Percentiles rank a stretch among this genome's conserved stretches.
Evolutionary conservation across 2,329 filamentous ascomycete species (phyloP).

Genomic region (Botryotinia convoluta): DNA sequence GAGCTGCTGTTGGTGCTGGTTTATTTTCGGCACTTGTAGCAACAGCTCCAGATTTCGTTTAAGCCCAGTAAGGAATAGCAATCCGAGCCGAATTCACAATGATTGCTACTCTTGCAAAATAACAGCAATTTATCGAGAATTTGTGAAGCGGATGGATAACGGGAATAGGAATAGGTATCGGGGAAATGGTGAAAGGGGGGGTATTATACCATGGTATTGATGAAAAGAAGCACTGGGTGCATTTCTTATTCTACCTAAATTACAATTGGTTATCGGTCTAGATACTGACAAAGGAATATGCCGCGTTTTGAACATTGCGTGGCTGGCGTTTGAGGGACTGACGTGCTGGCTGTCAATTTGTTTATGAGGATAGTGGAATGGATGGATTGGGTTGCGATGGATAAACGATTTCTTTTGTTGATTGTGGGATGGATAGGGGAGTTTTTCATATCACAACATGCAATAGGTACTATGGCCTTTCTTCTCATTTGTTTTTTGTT

Average conservation of each 20-base stretch:
- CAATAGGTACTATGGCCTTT: background rate
- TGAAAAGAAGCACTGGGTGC: background rate
- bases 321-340: background rate
- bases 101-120: background rate
- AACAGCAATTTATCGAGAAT: background rate
- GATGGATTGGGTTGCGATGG: background rate
- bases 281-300: background rate
- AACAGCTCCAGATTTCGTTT: slow-evolving; percentile 40
- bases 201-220: background rate
- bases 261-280: background rate
- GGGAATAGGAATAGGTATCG: background rate
- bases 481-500: background rate
- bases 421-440: background rate
- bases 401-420: background rate
- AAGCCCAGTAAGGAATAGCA: slow-evolving; percentile 14
- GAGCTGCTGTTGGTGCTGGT: slow-evolving; percentile 39
- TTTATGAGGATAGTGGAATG: background rate
- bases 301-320: background rate
- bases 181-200: background rate
- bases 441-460: slow-evolving; percentile 6
- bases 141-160: background rate
- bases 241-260: background rate
- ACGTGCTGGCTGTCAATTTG: background rate
- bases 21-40: slow-evolving; percentile 42
- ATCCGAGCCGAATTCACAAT: background rate